These are phyloP conservation scores for Cryptococcus sp. DNA, from an alignment of 1,284 basidiomycete genomes.

Conservation along the genomic window DNA sequence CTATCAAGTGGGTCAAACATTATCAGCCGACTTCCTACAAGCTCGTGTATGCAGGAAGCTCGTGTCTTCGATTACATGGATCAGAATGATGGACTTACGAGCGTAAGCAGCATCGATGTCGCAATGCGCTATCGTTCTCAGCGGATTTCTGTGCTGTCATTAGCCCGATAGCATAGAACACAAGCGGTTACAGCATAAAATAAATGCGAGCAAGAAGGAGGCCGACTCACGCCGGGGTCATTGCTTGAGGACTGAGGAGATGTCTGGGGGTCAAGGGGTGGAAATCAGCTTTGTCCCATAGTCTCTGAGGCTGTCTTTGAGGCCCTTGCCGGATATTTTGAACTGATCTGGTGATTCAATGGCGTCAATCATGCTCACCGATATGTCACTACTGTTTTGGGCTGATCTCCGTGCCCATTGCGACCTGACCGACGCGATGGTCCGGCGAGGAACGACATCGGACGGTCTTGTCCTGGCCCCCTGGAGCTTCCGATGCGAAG, in stretches of 20 bases:
- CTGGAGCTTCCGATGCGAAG: too few species aligned
- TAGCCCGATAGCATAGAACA: not conserved
- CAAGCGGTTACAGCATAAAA: not conserved
- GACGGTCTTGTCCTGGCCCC: too few species aligned
- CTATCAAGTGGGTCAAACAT: slow-evolving; percentile 34
- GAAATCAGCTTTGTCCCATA: not conserved
- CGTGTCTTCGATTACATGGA: not conserved
- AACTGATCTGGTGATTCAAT: not conserved
- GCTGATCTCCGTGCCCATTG: slow-evolving; percentile 10
- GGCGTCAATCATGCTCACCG: slow-evolving; percentile 8
- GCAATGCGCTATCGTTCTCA: slow-evolving; percentile 73
- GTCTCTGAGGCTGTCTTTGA: too few species aligned
- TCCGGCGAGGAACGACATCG: slow-evolving; percentile 29
- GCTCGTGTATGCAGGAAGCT: not conserved
- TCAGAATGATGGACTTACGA: slow-evolving; percentile 29
- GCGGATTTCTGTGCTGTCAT: slow-evolving; percentile 34
- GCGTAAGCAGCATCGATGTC: slow-evolving; percentile 94
- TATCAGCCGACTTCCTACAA: not conserved
- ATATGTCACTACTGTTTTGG: slow-evolving; percentile 19
- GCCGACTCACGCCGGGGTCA: slow-evolving; percentile 42
- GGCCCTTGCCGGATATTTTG: not conserved
- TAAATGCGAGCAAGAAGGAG: not conserved
- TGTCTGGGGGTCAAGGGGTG: slow-evolving; percentile 28
- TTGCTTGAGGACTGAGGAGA: slow-evolving; percentile 44
- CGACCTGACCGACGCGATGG: slow-evolving; percentile 5